phyloP scores from a whole-genome alignment of 2,329 filamentous ascomycete species.

The Botrytis fabae region DNA sequence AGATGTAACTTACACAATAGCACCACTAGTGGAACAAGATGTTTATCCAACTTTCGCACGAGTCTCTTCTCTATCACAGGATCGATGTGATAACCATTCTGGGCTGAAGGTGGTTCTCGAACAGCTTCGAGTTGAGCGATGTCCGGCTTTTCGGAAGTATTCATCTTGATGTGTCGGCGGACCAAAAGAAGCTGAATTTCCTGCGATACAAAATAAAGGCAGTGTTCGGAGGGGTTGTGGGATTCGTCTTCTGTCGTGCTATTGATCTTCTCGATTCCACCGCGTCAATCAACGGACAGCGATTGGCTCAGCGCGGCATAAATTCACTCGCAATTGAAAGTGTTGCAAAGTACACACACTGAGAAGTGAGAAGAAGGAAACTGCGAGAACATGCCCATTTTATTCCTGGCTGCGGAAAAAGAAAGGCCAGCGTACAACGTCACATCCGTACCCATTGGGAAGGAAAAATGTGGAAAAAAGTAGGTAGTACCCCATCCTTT shows the following conservation, averaged over 20 bases:
- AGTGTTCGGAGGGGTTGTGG: no score
- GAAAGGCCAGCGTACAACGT: background rate
- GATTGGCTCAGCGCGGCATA: background rate
- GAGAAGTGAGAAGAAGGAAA: background rate
- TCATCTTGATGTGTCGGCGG: background rate
- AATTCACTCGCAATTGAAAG: slow-evolving; percentile 25
- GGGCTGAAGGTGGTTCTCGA: background rate
- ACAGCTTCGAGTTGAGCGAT: slow-evolving; percentile 1
- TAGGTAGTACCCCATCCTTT: background rate
- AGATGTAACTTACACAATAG: slow-evolving; percentile 25
- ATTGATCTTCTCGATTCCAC: background rate
- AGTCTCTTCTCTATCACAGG: slow-evolving; percentile 48
- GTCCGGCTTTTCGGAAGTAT: background rate
- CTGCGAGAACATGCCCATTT: background rate
- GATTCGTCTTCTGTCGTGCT: background rate
- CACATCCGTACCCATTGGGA: background rate
- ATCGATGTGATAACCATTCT: slow-evolving; percentile 14
- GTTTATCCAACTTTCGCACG: slow-evolving; percentile 58
- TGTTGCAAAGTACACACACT: background rate
- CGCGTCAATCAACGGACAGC: background rate
- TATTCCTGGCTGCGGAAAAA: background rate
- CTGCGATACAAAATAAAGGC: background rate
- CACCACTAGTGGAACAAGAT: slow-evolving; percentile 49
- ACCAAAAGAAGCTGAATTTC: background rate
- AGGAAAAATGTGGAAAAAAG: no score